A percentile compares a stretch with the other conserved stretches of the same genome.
Evolutionary conservation across 139 green algal genomes (phyloP).

Genomic region (Chlorella sp.): DNA sequence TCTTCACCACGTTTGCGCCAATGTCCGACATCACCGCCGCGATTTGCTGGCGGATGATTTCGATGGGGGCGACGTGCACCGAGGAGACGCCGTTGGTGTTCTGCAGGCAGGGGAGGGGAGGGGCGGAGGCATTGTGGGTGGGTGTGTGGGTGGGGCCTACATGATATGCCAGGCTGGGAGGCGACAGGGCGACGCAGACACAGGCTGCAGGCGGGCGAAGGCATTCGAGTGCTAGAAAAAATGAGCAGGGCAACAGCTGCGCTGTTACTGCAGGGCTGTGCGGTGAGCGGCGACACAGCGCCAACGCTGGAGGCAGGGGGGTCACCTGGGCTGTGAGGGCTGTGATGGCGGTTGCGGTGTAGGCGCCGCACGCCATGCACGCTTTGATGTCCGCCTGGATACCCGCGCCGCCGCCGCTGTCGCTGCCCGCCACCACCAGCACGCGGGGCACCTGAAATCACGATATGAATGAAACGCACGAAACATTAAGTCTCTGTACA

Average conservation of each 20-base stretch:
- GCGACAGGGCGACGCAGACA: too few species aligned
- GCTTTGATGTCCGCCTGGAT: constrained; percentile 89
- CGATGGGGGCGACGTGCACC: constrained; percentile 69
- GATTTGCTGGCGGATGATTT: constrained; percentile 85
- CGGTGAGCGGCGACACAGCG: too few species aligned
- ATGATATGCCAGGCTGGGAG: background rate
- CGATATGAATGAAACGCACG: too few species aligned
- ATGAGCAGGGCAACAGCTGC: background rate
- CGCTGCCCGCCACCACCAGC: constrained; percentile 89
- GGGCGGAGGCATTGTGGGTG: background rate
- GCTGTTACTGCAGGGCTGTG: too few species aligned
- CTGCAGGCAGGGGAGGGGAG: background rate
- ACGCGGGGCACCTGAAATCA: constrained; percentile 65
- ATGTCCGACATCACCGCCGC: constrained; percentile 88
- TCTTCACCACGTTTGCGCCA: constrained; percentile 88
- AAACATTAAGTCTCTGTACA: too few species aligned
- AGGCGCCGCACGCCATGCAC: constrained; percentile 78
- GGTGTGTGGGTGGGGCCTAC: background rate
- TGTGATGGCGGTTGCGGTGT: constrained; percentile 82
- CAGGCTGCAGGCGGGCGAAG: too few species aligned
- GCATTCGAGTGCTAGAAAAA: too few species aligned
- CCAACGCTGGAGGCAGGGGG: too few species aligned
- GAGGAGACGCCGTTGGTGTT: constrained; percentile 74
- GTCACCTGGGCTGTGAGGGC: constrained; percentile 91
- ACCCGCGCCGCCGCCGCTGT: constrained; percentile 94